Percentiles rank a stretch among this genome's conserved stretches.
These are phyloP conservation scores for Arbutus unedo DNA, from an alignment of 148 eudicot genomes.

Conservation along the genomic window DNA sequence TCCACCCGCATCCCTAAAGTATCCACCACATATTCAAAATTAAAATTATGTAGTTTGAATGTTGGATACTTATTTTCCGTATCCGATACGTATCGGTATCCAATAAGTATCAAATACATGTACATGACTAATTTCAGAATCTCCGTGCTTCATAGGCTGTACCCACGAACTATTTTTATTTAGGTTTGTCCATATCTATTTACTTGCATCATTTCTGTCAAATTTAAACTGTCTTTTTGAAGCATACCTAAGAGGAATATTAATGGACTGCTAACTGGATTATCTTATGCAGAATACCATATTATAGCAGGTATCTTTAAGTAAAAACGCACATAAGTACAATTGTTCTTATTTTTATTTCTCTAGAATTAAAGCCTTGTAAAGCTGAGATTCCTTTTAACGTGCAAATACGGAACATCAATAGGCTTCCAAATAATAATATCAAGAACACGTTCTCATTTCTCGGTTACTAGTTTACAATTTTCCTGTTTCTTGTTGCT, in stretches of 20 bases:
- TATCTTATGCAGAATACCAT: not conserved
- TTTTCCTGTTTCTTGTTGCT: not conserved
- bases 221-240: not conserved
- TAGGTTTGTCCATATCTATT: not conserved
- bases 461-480: not conserved
- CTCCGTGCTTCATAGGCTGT: too few relatives aligned
- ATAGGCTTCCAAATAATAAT: not conserved
- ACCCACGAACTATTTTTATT: not conserved
- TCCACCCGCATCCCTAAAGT: too few relatives aligned
- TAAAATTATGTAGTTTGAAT: too few relatives aligned
- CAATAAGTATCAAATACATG: too few relatives aligned
- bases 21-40: too few relatives aligned
- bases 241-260: not conserved
- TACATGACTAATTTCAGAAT: too few relatives aligned
- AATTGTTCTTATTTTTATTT: not conserved
- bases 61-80: too few relatives aligned
- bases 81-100: too few relatives aligned
- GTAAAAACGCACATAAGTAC: too few relatives aligned
- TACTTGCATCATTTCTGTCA: not conserved
- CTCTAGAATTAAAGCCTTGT: not conserved
- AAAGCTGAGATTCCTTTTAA: not conserved
- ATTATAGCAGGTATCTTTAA: too few relatives aligned
- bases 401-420: not conserved
- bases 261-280: not conserved
- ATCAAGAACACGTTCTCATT: not conserved